A percentile compares a stretch with the other conserved stretches of the same genome.
Conservation (phyloP, 306 rosid genomes). For the Luffa aegyptiaca region DNA sequence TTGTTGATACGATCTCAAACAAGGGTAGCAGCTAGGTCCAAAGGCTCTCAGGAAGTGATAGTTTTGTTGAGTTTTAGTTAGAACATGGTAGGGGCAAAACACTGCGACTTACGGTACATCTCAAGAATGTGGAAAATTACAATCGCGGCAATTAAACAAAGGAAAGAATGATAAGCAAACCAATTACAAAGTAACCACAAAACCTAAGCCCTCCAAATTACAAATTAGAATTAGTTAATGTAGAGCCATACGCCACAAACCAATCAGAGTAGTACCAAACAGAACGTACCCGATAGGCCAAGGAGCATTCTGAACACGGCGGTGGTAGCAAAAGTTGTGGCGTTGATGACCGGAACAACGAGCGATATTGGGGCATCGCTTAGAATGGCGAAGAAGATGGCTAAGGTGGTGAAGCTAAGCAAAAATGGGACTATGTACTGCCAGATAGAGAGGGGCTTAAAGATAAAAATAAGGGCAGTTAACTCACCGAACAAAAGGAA, state of each 20-base stretch:
- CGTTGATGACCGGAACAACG: slow-evolving; percentile 85
- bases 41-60: too few species aligned
- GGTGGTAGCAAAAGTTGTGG: slow-evolving; percentile 82
- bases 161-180: background rate
- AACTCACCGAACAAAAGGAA: too few species aligned
- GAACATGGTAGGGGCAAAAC: too few species aligned
- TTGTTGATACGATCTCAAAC: too few species aligned
- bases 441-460: slow-evolving; percentile 71
- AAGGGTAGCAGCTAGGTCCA: too few species aligned
- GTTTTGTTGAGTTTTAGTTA: too few species aligned
- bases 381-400: slow-evolving; percentile 72
- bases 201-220: background rate
- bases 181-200: background rate
- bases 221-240: slow-evolving; percentile 14
- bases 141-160: too few species aligned
- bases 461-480: too few species aligned
- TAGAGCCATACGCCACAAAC: slow-evolving; percentile 65
- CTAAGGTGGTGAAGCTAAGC: slow-evolving; percentile 73
- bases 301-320: slow-evolving; percentile 55
- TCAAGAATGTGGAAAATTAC: background rate
- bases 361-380: slow-evolving; percentile 66
- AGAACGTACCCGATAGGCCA: slow-evolving; percentile 46
- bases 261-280: slow-evolving; percentile 54
- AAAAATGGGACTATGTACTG: slow-evolving; percentile 66
- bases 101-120: background rate